These are phyloP conservation scores for Melanomma pulvis-pyrius DNA, from an alignment of 495 filamentous ascomycete genomes.

Conservation along the genomic window DNA sequence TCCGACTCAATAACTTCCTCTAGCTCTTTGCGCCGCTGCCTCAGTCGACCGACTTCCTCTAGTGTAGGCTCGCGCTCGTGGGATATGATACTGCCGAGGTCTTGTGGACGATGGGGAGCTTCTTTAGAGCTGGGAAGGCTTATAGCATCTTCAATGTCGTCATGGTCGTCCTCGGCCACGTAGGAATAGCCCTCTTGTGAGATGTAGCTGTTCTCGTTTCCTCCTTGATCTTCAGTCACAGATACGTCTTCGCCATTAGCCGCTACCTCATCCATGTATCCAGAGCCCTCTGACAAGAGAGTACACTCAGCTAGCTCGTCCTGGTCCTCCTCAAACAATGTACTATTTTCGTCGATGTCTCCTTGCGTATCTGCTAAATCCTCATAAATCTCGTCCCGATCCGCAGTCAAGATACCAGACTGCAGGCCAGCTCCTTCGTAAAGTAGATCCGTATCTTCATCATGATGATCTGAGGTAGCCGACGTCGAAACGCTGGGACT, in stretches of 20 bases:
- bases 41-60: background rate
- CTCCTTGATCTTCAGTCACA: background rate
- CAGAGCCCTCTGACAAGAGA: background rate
- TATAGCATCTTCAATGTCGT: background rate
- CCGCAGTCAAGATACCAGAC: too few species aligned
- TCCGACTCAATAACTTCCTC: background rate
- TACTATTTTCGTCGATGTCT: too few species aligned
- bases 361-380: too few species aligned
- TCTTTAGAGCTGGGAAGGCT: background rate
- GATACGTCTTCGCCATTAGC: background rate
- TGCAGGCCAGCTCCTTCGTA: too few species aligned
- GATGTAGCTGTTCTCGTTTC: background rate
- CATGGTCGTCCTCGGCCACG: background rate
- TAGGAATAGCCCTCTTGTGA: background rate
- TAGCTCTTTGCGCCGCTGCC: background rate
- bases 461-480: too few species aligned
- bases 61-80: background rate
- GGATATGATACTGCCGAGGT: background rate
- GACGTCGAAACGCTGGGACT: too few species aligned
- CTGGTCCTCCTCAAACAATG: background rate
- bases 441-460: too few species aligned
- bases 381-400: too few species aligned
- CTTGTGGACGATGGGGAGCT: background rate
- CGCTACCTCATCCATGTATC: background rate
- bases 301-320: background rate